Evolutionary conservation across 345 rosid species (phyloP).

Genomic region (Ailanthus altissimus): DNA sequence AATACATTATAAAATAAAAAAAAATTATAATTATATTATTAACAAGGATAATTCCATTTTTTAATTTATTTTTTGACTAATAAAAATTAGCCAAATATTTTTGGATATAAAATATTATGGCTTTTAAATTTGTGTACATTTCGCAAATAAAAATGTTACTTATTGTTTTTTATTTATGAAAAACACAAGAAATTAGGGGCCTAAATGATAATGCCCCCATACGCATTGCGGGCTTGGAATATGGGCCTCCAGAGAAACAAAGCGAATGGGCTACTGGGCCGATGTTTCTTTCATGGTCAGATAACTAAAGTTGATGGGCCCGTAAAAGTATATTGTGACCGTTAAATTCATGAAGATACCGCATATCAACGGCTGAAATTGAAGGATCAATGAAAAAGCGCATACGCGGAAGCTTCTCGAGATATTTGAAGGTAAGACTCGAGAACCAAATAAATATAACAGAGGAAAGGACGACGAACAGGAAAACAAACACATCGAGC

Average conservation of each 20-base stretch:
- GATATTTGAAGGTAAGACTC: neutral
- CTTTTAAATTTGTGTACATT: too few relatives aligned
- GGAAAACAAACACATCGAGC: too few relatives aligned
- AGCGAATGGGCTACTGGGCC: neutral
- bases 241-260: neutral
- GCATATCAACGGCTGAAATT: conserved; percentile 16
- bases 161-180: too few relatives aligned
- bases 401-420: conserved; percentile 17
- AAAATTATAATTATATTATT: too few relatives aligned
- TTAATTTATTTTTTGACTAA: too few relatives aligned
- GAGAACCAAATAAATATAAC: neutral
- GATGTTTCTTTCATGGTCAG: too few relatives aligned
- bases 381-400: neutral
- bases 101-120: too few relatives aligned
- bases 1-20: too few relatives aligned
- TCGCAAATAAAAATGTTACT: too few relatives aligned
- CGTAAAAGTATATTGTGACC: neutral
- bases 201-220: neutral
- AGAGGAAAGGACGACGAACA: neutral
- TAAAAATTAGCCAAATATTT: too few relatives aligned
- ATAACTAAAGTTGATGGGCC: neutral
- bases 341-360: neutral
- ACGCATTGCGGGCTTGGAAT: neutral
- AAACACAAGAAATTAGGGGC: neutral
- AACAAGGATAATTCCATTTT: too few relatives aligned